Conservation (phyloP, 441 rosid genomes). For the Populus hybrid region DNA sequence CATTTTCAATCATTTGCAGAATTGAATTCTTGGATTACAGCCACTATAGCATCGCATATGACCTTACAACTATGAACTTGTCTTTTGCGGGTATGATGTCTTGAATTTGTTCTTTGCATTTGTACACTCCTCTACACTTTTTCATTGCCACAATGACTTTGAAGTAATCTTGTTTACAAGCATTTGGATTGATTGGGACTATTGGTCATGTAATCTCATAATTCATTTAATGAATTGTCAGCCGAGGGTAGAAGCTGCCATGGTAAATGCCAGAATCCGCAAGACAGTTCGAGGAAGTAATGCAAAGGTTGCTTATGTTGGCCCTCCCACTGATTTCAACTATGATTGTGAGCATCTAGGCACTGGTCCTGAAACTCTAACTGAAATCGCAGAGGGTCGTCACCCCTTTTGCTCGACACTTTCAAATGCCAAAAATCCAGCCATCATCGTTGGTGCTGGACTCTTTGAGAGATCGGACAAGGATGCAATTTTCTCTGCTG, state of each 20-base stretch:
- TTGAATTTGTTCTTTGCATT: not conserved
- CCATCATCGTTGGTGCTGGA: constrained; percentile 81
- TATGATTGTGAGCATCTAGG: constrained; percentile 84
- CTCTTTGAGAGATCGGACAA: constrained; percentile 76
- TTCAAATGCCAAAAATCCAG: constrained; percentile 77
- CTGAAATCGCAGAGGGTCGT: constrained; percentile 70
- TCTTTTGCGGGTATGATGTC: not conserved
- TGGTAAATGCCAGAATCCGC: constrained; percentile 89
- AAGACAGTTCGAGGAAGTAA: constrained; percentile 76
- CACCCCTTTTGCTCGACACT: constrained; percentile 68
- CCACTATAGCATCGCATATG: not conserved
- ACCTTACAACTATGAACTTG: not conserved
- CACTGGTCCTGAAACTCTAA: constrained; percentile 71
- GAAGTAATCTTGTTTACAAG: not conserved
- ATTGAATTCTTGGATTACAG: not conserved
- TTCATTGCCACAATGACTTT: not conserved
- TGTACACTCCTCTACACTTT: not conserved
- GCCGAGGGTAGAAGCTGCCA: constrained; percentile 96
- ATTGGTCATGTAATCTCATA: constrained; percentile 12
- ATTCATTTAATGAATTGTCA: constrained; percentile 34
- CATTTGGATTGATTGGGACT: not conserved
- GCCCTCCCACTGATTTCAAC: constrained; percentile 74
- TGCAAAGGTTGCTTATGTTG: constrained; percentile 88
- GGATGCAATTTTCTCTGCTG: constrained; percentile 64
- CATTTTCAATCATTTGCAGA: not conserved